Evolutionary conservation across 2,329 filamentous ascomycete genomes (phyloP).

Genomic region (Hymenoscyphus albidus): DNA sequence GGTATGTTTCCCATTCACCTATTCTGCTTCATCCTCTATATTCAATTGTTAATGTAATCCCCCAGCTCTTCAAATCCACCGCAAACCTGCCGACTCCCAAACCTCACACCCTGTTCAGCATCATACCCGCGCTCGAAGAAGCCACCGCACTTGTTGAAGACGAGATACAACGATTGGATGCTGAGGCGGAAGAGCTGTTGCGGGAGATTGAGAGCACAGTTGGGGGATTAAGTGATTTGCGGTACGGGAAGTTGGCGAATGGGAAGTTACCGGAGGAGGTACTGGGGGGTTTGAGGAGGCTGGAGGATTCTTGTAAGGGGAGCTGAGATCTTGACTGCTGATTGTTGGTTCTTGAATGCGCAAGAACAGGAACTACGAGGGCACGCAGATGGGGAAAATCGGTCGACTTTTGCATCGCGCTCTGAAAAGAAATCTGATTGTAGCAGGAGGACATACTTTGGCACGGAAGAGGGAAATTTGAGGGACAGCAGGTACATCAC

Average conservation of each 20-base stretch:
- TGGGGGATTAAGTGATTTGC: slow-evolving; percentile 73
- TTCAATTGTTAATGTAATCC: slow-evolving; percentile 15
- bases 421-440: too few relatives aligned
- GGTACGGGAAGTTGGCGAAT: slow-evolving; percentile 72
- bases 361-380: too few relatives aligned
- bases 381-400: too few relatives aligned
- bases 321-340: slow-evolving; percentile 9
- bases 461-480: too few relatives aligned
- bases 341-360: too few relatives aligned
- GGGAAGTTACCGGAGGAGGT: slow-evolving; percentile 61
- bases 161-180: slow-evolving; percentile 62
- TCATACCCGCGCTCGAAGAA: slow-evolving; percentile 65
- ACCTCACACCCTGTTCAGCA: slow-evolving; percentile 58
- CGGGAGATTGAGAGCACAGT: slow-evolving; percentile 62
- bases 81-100: slow-evolving; percentile 43
- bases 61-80: slow-evolving; percentile 55
- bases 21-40: neutral
- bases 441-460: too few relatives aligned
- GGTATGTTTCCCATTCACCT: slow-evolving; percentile 37
- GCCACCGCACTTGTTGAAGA: slow-evolving; percentile 63
- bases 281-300: slow-evolving; percentile 59
- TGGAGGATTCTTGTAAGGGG: slow-evolving; percentile 43
- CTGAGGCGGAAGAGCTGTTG: slow-evolving; percentile 58
- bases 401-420: too few relatives aligned
- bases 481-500: neutral